Percentiles rank a stretch among this genome's conserved stretches.
These are phyloP conservation scores for Tubosaeta sp. DNA, from an alignment of 768 basidiomycete genomes.

Conservation along the genomic window DNA sequence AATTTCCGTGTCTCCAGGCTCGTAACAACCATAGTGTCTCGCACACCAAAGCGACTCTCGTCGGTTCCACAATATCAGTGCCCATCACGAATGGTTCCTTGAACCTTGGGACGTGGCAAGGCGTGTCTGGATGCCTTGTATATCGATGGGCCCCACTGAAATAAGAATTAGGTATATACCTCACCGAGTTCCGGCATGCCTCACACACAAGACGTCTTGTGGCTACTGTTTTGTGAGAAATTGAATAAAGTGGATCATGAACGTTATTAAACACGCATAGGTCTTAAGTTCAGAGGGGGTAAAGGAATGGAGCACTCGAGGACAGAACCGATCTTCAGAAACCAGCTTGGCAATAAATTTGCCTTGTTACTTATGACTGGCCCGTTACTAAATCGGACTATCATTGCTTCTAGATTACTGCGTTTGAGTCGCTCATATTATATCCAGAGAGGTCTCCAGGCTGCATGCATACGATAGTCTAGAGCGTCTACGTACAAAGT, in stretches of 20 bases:
- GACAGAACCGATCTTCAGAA: too few species aligned
- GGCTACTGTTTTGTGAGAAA: slow-evolving; percentile 73
- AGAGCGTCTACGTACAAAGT: slow-evolving; percentile 3
- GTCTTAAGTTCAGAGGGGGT: background rate
- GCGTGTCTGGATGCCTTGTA: slow-evolving; percentile 32
- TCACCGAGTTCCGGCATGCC: slow-evolving; percentile 76
- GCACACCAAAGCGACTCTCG: slow-evolving; percentile 84
- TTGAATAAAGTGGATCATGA: background rate
- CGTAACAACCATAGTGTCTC: slow-evolving; percentile 54
- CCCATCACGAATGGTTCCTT: slow-evolving; percentile 78
- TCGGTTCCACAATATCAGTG: slow-evolving; percentile 77
- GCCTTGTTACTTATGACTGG: too few species aligned
- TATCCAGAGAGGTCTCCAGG: too few species aligned
- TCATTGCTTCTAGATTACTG: too few species aligned
- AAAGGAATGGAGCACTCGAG: too few species aligned
- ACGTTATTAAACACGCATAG: slow-evolving; percentile 6
- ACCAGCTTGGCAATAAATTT: too few species aligned
- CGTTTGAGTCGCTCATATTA: too few species aligned
- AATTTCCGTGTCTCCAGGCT: background rate
- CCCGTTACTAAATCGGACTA: too few species aligned
- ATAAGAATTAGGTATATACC: slow-evolving; percentile 61
- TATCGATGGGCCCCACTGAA: slow-evolving; percentile 2
- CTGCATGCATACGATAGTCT: background rate
- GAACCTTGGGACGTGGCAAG: slow-evolving; percentile 93
- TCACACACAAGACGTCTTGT: slow-evolving; percentile 68